phyloP scores from a whole-genome alignment of 1,284 basidiomycete genomes.

The Neonothopanus nambi region DNA sequence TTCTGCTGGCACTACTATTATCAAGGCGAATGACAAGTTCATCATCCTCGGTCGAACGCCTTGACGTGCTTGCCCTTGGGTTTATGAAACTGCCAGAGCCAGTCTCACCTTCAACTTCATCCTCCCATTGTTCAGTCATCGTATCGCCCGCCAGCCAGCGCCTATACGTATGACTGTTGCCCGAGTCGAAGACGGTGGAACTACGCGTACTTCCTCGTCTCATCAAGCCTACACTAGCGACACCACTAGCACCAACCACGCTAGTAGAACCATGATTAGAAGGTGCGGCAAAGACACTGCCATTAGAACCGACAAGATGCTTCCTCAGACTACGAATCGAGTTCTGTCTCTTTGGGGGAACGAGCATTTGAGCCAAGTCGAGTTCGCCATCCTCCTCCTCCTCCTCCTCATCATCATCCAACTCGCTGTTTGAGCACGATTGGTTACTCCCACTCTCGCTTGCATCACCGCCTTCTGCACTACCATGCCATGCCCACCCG shows the following conservation, averaged over 20 bases:
- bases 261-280: too few species aligned
- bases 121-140: background rate
- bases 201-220: background rate
- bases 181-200: background rate
- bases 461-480: background rate
- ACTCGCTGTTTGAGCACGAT: background rate
- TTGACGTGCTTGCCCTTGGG: too few species aligned
- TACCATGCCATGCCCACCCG: slow-evolving; percentile 28
- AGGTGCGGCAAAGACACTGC: background rate
- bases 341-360: slow-evolving; percentile 70
- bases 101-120: background rate
- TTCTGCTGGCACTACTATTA: too few species aligned
- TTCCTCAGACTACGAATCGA: slow-evolving; percentile 44
- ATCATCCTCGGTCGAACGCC: too few species aligned
- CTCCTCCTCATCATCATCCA: slow-evolving; percentile 24
- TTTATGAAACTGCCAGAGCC: background rate
- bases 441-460: background rate
- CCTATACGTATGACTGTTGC: background rate
- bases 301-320: background rate
- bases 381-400: slow-evolving; percentile 62
- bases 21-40: too few species aligned
- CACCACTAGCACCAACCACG: background rate
- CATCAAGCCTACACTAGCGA: background rate
- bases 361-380: slow-evolving; percentile 63
- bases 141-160: background rate